Base-by-base conservation (phyloP, 306 rosid genomes). In the Argentina anserina region DNA sequence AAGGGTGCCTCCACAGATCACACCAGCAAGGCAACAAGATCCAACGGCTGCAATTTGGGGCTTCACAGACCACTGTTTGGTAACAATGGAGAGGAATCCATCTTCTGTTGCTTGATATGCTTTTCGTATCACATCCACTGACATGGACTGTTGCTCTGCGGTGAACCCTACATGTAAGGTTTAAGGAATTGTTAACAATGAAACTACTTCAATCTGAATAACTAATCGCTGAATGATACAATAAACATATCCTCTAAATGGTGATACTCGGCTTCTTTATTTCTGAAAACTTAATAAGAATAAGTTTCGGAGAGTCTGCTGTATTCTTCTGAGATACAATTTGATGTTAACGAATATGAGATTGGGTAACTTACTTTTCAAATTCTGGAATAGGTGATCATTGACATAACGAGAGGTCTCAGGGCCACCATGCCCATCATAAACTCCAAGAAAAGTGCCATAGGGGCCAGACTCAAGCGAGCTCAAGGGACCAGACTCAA, bases 21-120 rank as follows among this genome's bases (percentile, higher is more conserved):
- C 93, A 41, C 98, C 90, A 71, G 77, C 87, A 75, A 93, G 88
- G 83, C 97, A 90, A 80, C 98, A 93, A 37, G 98, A 79, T 72
- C 97, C 98, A 78, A 93, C 98, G n/a, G 97, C 92, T 75, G 98
- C 98, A 70, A 90, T 87, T 69, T 90, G 98, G 37, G 98, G 93
- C 61, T 89, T 93, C 73, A 84, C 69, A 53, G 86, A 87, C 98
- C 98, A 93, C 25, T 70, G 96, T 74, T 90, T 90, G 0, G 93
- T 82, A 49, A 93, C 98, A 25, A 93, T 47, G 5, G 96, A 88
- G 36, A 90, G 73, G 74, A 93, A 93, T 25, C 98, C 98, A 73
- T 90, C 98, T 79, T 93, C 98, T 0, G 97, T 93, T 8, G 98
- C 98, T 82, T 90, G 97, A 77, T 86, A 88, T 13, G 98, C 97